Evolutionary conservation across 306 rosid species (phyloP).

Genomic region (Medicago lupulina): DNA sequence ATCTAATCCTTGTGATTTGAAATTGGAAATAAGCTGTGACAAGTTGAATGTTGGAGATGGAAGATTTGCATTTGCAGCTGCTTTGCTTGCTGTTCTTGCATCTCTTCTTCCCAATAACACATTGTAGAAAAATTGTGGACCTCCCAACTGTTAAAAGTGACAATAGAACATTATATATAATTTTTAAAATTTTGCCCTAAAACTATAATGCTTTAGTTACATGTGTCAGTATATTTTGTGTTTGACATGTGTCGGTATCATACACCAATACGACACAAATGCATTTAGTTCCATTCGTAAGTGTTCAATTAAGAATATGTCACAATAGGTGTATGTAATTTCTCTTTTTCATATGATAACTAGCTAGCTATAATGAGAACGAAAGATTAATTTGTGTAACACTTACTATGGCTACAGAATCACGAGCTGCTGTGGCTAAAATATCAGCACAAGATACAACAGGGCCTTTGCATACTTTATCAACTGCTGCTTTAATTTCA

Average conservation of each 20-base stretch:
- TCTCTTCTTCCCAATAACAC: constrained; percentile 58
- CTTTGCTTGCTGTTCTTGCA: constrained; percentile 46
- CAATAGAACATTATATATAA: background rate
- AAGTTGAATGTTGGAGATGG: constrained; percentile 41
- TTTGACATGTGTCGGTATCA: too few relatives aligned
- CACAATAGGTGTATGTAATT: too few relatives aligned
- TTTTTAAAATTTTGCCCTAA: too few relatives aligned
- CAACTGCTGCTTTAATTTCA: constrained; percentile 51
- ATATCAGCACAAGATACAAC: constrained; percentile 58
- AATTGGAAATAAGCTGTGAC: constrained; percentile 39
- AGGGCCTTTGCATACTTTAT: constrained; percentile 48
- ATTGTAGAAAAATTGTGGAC: constrained; percentile 35
- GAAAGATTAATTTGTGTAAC: background rate
- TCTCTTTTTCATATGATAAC: too few relatives aligned
- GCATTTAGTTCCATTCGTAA: too few relatives aligned
- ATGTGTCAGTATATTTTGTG: too few relatives aligned
- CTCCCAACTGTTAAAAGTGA: constrained; percentile 44
- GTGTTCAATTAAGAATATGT: too few relatives aligned
- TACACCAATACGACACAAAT: too few relatives aligned
- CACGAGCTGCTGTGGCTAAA: constrained; percentile 58
- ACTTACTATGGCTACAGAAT: constrained; percentile 50
- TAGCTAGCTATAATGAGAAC: too few relatives aligned
- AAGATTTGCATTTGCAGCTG: constrained; percentile 45
- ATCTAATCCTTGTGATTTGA: constrained; percentile 45
- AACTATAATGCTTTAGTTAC: too few relatives aligned